Evolutionary conservation across 2,329 filamentous ascomycete species (phyloP).

Genomic region (Leptographium wingfieldii): DNA sequence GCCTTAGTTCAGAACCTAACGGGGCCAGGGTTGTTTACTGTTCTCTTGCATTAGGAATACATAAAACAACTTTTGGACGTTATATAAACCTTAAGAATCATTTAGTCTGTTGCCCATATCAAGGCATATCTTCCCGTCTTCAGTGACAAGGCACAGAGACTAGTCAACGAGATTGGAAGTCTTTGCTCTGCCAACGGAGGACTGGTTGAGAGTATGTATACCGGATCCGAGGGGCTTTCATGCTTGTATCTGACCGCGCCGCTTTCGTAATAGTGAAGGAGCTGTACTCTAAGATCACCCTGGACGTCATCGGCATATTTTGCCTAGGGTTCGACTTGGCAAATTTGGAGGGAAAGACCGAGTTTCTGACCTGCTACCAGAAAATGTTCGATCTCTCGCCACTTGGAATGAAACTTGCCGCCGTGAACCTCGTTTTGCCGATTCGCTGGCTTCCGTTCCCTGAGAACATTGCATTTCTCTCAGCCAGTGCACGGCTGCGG

Average conservation of each 20-base stretch:
- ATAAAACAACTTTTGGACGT: too few relatives aligned
- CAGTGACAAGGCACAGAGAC: constrained; percentile 18
- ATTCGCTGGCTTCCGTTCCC: constrained; percentile 22
- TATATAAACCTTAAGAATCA: too few relatives aligned
- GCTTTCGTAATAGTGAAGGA: constrained; percentile 16
- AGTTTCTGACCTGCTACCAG: constrained; percentile 20
- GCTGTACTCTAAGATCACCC: constrained; percentile 18
- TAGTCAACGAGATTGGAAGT: background rate
- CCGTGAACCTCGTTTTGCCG: constrained; percentile 7
- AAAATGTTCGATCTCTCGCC: constrained; percentile 19
- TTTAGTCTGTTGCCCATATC: constrained; percentile 17
- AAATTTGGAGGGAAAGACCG: constrained; percentile 13
- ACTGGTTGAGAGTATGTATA: background rate
- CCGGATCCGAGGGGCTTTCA: background rate
- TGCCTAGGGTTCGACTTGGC: constrained; percentile 22
- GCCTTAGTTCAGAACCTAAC: too few relatives aligned
- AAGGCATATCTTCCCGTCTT: constrained; percentile 26
- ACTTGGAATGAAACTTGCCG: constrained; percentile 1
- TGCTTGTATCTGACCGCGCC: background rate
- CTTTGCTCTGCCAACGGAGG: background rate
- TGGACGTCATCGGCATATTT: constrained; percentile 23
- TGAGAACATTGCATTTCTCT: constrained; percentile 26
- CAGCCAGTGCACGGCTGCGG: constrained; percentile 20
- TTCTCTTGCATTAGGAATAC: too few relatives aligned
- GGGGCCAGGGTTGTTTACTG: constrained; percentile 20